Evolutionary conservation across 2,329 filamentous ascomycete species (phyloP), one percentile per base, ranked within the genome.

Genomic region (Hypoxylon sp.): DNA sequence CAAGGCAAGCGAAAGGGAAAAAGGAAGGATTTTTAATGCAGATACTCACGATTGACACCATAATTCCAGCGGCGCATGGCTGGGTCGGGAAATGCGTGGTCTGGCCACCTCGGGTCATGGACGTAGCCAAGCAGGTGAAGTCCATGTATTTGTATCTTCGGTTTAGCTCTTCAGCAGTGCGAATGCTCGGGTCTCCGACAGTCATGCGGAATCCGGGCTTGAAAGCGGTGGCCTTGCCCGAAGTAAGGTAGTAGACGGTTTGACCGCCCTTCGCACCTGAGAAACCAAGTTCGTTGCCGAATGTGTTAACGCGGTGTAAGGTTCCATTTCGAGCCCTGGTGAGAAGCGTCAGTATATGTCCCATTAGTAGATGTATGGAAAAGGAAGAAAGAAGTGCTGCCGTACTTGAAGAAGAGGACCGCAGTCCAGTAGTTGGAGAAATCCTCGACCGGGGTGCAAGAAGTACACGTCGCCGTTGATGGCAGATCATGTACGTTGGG

Each of bases 151-250:
- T 74, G 65, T 75, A 77, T 46, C 75, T 70, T 15, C 68, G 68
- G 51, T 76, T 73, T 3, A 76, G 62, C 46, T 76, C 68, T 44
- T 75, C 68, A 1, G 74, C 74, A 1, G 75, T 75, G 17, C 73
- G 74, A 68, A 75, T 73, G 42, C 11, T 72, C 1, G 80, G 76
- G 62, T 81, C 77, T 29, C 80, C 80, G 32, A 80, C 79, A 1
- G 80, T 79, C 80, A 82, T 81, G 63, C 80, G 78, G 73, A 82
- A 82, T 3, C 80, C 79, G 68, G 79, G 71, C 65, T 75, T 80
- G 75, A 81, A 81, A 24, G 79, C 79, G 1, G 79, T 81, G 17
- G 79, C 79, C 60, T 77, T 77, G 52, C 75, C 75, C 56, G 78
- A 79, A 11, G 79, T 77, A 1, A 82, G 77, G 67, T 82, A 82